Base-by-base conservation (phyloP, 2,329 filamentous ascomycete genomes). In the Pseudocercospora pini-densiflorae region DNA sequence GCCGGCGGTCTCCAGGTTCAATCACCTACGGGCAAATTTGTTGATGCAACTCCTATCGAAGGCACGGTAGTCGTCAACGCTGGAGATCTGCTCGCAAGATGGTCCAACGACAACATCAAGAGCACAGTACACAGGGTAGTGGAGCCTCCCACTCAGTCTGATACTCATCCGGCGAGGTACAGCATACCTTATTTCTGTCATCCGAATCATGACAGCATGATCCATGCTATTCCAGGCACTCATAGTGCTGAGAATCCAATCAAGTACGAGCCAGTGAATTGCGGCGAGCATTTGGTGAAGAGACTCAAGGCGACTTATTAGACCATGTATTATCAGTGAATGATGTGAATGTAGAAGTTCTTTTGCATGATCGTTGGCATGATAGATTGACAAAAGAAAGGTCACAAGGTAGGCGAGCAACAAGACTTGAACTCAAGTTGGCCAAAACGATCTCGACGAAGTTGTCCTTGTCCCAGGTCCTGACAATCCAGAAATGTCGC, bases 171-270 rank as follows among this genome's bases (percentile, higher is more conserved):
- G 0, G 84, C 92, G 0, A 47, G 82, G 43, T 97, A 97, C 75
- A 94, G 91, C 73, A 90, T 97, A 75, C 94, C 93, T 72, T 97
- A 95, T 81, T 96, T 96, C 77, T 96, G 92, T 82, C 94, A 95
- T 72, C 92, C 93, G 4, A 93, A 96, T 76, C 90, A 88, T 76
- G 87, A 91, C 67, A 87, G 85, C 72, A 81, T 86, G 59, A 96
- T 97, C 69, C 91, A 95, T 72, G 92, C 89, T 1, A 87, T 97
- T 49, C 93, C 92, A 0, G 91, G 92, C 0, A 96, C 93, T 0
- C 94, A 87, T 74, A 84, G 85, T 60, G 79, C 90, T 66, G 81
- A 82, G 3, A 77, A 75, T 63, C 87, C 90, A 45, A 94, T 91
- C 82, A 95, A 94, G 81, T 97, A 97, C 74, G 80, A 86, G 29